phyloP scores from a whole-genome alignment of 148 eudicot species.

The Chenopodium formosanum region DNA sequence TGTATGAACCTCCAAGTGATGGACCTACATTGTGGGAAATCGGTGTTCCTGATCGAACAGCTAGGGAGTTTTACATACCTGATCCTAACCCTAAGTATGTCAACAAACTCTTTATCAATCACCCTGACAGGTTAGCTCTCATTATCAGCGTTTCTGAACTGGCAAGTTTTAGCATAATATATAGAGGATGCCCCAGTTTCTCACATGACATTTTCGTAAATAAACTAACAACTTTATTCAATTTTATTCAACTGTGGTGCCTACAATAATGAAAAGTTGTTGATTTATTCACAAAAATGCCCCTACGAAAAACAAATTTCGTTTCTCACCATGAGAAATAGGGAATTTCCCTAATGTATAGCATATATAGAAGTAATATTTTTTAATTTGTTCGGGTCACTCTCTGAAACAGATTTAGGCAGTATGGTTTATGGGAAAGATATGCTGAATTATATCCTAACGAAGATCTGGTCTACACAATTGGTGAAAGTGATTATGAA shows the following conservation, averaged over 20 bases:
- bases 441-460: conserved; percentile 69
- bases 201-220: no score
- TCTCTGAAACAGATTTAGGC: conserved; percentile 58
- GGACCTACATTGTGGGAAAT: conserved; percentile 83
- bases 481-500: conserved; percentile 61
- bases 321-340: no score
- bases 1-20: conserved; percentile 64
- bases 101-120: conserved; percentile 48
- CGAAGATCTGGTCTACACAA: conserved; percentile 56
- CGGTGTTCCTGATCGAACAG: conserved; percentile 70
- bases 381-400: not conserved
- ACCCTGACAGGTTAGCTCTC: conserved; percentile 54
- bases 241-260: no score
- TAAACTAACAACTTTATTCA: no score
- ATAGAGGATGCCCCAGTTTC: no score
- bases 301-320: no score
- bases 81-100: conserved; percentile 65
- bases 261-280: no score
- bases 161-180: not conserved
- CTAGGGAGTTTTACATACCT: conserved; percentile 64
- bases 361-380: no score
- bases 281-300: no score
- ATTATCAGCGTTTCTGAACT: not conserved
- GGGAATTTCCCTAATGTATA: no score
- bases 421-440: conserved; percentile 90